A percentile compares a stretch with the other conserved stretches of the same genome.
These are phyloP conservation scores for Colletotrichum sp. DNA, from an alignment of 2,329 filamentous ascomycete species.

Conservation along the genomic window DNA sequence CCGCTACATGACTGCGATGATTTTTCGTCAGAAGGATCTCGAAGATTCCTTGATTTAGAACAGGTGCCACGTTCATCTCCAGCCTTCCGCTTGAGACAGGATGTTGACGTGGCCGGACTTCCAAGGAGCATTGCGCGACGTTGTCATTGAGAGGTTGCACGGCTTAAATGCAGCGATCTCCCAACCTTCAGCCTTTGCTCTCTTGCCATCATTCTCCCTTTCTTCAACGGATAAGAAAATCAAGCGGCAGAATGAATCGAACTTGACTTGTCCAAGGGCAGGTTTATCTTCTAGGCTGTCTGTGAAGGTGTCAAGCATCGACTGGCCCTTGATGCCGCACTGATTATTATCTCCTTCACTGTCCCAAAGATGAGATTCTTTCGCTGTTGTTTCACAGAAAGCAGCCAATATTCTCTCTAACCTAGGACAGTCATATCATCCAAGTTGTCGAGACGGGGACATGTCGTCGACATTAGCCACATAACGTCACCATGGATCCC, in stretches of 20 bases:
- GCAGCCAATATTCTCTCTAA: background rate
- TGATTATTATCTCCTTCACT: background rate
- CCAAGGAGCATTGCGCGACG: background rate
- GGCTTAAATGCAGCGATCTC: background rate
- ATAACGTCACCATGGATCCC: background rate
- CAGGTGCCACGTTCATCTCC: background rate
- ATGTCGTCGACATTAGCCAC: constrained; percentile 6
- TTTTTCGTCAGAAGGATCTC: background rate
- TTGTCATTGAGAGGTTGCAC: background rate
- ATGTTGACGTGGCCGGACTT: background rate
- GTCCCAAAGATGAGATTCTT: background rate
- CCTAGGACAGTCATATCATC: background rate
- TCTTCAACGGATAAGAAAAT: background rate
- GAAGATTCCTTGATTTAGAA: background rate
- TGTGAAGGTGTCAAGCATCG: background rate
- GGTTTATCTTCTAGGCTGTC: background rate
- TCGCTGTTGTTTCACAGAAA: background rate
- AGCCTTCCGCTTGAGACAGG: background rate
- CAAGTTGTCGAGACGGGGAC: background rate
- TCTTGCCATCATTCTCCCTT: background rate
- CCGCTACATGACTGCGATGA: background rate
- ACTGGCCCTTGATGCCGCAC: background rate
- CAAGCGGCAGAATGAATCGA: background rate
- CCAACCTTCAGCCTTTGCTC: background rate
- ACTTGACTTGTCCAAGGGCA: background rate